These are phyloP conservation scores for Fusarium tjaetaba DNA, from an alignment of 2,329 filamentous ascomycete genomes.

Conservation along the genomic window DNA sequence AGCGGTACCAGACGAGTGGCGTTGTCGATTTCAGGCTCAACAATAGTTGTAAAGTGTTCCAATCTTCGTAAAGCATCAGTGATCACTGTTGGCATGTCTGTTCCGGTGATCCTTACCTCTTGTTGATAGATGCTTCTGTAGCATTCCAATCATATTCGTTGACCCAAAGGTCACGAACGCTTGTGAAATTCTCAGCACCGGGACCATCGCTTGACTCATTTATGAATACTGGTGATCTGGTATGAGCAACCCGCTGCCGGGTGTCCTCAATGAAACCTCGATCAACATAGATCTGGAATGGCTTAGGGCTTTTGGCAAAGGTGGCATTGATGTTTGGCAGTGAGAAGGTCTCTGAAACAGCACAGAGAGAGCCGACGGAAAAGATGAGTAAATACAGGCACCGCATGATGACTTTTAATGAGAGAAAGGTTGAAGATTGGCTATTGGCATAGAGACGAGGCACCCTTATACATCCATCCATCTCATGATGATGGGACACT, in stretches of 20 bases:
- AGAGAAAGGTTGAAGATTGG: rapidly evolving
- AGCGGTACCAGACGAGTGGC: background rate
- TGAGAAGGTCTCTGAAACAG: background rate
- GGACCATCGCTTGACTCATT: background rate
- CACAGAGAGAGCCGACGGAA: background rate
- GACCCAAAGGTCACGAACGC: background rate
- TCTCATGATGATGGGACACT: background rate
- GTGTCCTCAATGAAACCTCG: background rate
- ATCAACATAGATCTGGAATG: background rate
- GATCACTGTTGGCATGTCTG: rapidly evolving
- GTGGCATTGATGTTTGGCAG: background rate
- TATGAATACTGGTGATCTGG: background rate
- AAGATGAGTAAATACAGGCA: rapidly evolving
- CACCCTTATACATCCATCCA: background rate
- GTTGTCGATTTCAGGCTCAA: background rate
- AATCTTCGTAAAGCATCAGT: background rate
- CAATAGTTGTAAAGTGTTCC: background rate
- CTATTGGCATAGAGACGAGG: too few species aligned
- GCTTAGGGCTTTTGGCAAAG: background rate
- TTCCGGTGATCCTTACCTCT: rapidly evolving
- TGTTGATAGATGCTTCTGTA: background rate
- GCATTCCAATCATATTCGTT: background rate
- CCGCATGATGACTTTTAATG: background rate
- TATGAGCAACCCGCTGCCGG: background rate
- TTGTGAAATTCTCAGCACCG: background rate